Evolutionary conservation across 2,329 filamentous ascomycete genomes (phyloP), one percentile per base, ranked within the genome.

Genomic region (Ophiocordyceps camponoti-leonardi): DNA sequence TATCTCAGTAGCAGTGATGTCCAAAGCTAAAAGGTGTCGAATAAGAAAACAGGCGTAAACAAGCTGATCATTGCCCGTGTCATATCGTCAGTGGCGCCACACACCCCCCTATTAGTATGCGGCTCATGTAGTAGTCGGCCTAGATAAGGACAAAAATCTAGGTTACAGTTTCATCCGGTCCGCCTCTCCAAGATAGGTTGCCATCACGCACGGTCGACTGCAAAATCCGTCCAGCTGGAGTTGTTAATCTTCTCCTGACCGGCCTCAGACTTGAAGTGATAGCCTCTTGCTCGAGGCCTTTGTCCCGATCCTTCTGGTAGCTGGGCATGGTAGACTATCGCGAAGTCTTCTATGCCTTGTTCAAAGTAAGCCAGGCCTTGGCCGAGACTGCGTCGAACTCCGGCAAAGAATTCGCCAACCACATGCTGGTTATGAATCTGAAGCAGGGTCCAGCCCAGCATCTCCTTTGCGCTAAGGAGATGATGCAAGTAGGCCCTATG

Each of bases 361-460:
- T 77, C 73, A 55, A 95, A 95, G 0, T 60, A 65, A 1, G 66
- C 62, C 0, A 65, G 55, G 20, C 81, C 73, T 3, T 67, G 53
- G 3, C 50, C 59, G 16, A 96, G 80, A 46, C 77, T 78, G 2
- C 62, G 58, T 19, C 90, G 77, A 7, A 94, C 68, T 0, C 69
- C 73, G 0, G 67, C 61, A 60, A 96, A 94, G 66, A 96, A 94
- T 0, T 65, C 55, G 42, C 75, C 72, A 45, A 94, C 62, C 8
- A 83, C 65, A 49, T 79, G 72, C 59, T 93, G 80, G 59, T 98
- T 98, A 65, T 98, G 92, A 4, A 94, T 73, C 60, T 96, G 90
- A 8, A 98, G 70, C 8, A 98, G 71, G 0, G 82, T 84, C 92
- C 92, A 98, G 22, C 83, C 90, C 5, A 95, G 77, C 92, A 98